Base-by-base conservation (phyloP, 768 basidiomycete genomes). In the Leccinum sublutescens region DNA sequence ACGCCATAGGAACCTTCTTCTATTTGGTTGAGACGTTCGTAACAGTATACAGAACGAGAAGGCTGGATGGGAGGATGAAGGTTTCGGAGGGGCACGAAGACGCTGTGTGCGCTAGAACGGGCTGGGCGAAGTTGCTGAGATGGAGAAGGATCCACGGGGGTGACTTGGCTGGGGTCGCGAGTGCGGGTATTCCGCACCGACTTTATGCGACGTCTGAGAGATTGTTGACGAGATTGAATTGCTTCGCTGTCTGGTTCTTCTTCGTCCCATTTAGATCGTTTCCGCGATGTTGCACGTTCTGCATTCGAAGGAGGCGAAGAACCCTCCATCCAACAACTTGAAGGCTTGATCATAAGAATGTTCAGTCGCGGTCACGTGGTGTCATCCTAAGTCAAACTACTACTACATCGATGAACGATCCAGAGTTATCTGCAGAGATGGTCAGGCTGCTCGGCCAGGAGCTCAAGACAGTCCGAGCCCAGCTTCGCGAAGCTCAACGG, bases 1-100 rank as follows among this genome's bases (percentile, higher is more conserved):
- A 98, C 87, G 17, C 97, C 97, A 65, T 99, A 99, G 0, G 93
- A 94, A 5, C 97, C 97, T 76, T 99, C 97, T 75, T 98, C 97
- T 66, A 99, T 99, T 66, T 97, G 93, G 73, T 99, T 99, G 56
- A 99, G 79, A 45, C 91, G 80, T 66, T 98, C 95, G 71, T 98
- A 98, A 65, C 83, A 86, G 75, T 94, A 96, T 1, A 98, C 96
- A 5, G 94, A 95, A 23, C 96, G 89, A 25, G 96, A 95, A 1
- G 95, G 86, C 43, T 82, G 75, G 23, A 98, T 84, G 2, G 86
- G 78, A 31, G 95, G 95, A 72, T 98, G 91, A 1, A 77, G 75
- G 4, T 83, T 86, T 55, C 94, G 81, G 43, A 83, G 83, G 3
- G 94, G 95, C 0, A 88, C 91, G 71, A 85, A 90, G 34, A 79